Base-by-base conservation (phyloP, 176 grass and related monocot species). In the Tuctoria greenei region DNA sequence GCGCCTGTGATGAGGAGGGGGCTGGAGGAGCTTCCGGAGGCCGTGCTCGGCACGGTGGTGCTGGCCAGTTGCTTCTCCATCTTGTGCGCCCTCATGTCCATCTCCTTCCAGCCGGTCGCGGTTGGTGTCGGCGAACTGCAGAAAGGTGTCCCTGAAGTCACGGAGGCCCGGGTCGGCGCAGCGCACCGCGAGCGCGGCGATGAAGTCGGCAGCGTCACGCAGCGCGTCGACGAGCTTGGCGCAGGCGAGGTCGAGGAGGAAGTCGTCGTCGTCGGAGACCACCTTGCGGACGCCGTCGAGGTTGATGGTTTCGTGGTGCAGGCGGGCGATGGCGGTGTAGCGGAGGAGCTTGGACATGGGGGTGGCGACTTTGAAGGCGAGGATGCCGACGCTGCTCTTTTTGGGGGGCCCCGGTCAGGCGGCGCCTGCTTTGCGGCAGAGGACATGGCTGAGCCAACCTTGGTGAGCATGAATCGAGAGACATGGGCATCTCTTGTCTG, bases 301-400 rank as follows among this genome's bases (percentile, higher is more conserved):
- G 16, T 81, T 44, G 51, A 98, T 47, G 72, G 77, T 81, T 4
- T 90, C 79, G 31, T 88, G 72, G n/a, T 81, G 84, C 58, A 92
- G 91, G 6, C 73, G 86, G 0, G 79, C 84, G 65, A 98, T 43
- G 14, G 81, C 62, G n/a, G 82, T 28, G 60, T 98, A 3, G 71
- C 86, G 84, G 35, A 98, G 72, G 14, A 98, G 71, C 72, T 88
- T 93, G 4, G 95, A 92, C 86, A 98, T 86, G 68, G 94, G 72
- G 63, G 65, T 79, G 66, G 84, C 57, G 7, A 92, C 79, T 83
- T 98, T 86, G 59, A 90, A 92, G 52, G 91, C 95, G 1, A 98
- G 87, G 86, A 98, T 94, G 41, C 84, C 84, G 8, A 97, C 79
- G 50, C 26, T 70, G 72, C 12, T 45, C 52, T 57, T 88, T 42